Conservation (phyloP, 306 rosid species). For the Ormosia semicastrata region DNA sequence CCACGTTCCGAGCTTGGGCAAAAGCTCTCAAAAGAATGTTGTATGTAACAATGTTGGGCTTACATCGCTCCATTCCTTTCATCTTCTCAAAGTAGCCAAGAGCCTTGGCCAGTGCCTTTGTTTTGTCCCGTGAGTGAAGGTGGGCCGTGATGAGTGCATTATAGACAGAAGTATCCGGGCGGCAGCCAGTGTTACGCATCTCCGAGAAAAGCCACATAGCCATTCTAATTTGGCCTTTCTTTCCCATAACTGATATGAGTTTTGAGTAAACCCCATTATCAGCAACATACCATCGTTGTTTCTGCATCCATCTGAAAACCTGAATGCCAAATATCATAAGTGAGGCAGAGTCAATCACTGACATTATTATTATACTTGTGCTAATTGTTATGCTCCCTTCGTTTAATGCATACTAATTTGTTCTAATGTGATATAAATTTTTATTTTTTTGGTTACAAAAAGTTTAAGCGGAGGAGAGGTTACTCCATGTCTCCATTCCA, state of each 20-base stretch:
- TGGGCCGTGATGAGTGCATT: conserved; percentile 90
- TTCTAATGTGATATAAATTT: not conserved
- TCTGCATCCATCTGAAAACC: conserved; percentile 99
- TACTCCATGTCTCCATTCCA: not conserved
- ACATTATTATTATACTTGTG: not conserved
- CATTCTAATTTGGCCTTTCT: conserved; percentile 86
- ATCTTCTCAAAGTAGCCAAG: conserved; percentile 81
- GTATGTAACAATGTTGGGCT: conserved; percentile 83
- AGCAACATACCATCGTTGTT: conserved; percentile 87
- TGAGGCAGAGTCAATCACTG: conserved; percentile 10
- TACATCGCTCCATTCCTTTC: conserved; percentile 87
- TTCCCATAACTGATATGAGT: conserved; percentile 86
- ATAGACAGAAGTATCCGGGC: conserved; percentile 88
- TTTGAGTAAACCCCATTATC: conserved; percentile 93
- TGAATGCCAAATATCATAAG: conserved; percentile 43
- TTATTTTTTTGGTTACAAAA: not conserved
- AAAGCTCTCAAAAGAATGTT: conserved; percentile 87
- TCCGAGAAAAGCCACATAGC: conserved; percentile 98
- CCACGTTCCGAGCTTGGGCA: conserved; percentile 71
- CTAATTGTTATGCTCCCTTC: not conserved
- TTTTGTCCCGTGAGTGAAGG: conserved; percentile 73
- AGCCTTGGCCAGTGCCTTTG: conserved; percentile 79
- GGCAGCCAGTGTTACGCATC: conserved; percentile 89
- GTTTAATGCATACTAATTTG: not conserved
- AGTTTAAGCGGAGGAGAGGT: not conserved